Conservation (phyloP, 345 rosid genomes). For the Boechera stricta region DNA sequence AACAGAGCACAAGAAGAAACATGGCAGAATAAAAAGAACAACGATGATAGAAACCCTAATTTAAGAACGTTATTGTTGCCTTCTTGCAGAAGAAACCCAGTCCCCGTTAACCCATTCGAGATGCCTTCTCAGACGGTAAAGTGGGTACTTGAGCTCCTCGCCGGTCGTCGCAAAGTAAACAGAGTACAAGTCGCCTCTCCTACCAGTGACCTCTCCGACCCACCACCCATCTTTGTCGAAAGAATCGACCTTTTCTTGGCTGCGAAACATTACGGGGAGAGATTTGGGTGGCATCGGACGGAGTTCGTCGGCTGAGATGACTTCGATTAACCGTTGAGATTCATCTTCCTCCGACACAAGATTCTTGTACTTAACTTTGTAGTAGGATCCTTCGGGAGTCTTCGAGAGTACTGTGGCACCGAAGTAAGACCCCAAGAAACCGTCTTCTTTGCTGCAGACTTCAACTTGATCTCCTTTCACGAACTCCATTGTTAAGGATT, state of each 20-base stretch:
- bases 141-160: conserved; percentile 34
- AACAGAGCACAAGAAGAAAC: conserved; percentile 17
- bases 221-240: conserved; percentile 51
- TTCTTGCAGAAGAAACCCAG: conserved; percentile 38
- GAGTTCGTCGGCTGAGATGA: conserved; percentile 34
- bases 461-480: conserved; percentile 35
- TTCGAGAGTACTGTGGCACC: conserved; percentile 5
- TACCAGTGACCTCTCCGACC: conserved; percentile 41
- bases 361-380: conserved; percentile 44
- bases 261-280: neutral
- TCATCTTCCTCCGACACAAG: conserved; percentile 34
- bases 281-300: conserved; percentile 44
- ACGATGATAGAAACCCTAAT: conserved; percentile 12
- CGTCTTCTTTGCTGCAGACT: conserved; percentile 48
- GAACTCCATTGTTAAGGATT: conserved; percentile 16
- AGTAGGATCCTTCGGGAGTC: neutral
- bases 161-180: conserved; percentile 40
- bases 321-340: conserved; percentile 40
- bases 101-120: conserved; percentile 41
- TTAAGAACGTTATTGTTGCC: conserved; percentile 12
- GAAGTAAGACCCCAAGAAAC: conserved; percentile 43
- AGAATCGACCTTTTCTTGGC: conserved; percentile 40
- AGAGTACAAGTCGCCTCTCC: neutral
- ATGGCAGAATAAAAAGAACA: neutral
- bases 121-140: conserved; percentile 41